Evolutionary conservation across 192 early-diverging fungal species (phyloP).

Genomic region (Gigaspora rosea): DNA sequence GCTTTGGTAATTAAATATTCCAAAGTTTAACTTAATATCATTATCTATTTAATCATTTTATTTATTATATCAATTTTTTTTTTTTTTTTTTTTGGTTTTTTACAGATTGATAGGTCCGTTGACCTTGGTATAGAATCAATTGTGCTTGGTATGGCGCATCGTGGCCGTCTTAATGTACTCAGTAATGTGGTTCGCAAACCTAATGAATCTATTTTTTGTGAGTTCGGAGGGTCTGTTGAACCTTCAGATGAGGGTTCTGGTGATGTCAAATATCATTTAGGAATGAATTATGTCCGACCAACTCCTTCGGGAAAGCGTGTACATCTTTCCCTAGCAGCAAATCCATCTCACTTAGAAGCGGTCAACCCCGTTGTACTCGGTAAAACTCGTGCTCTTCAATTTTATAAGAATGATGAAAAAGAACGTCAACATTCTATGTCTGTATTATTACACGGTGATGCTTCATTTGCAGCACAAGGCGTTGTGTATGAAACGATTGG

Average conservation of each 20-base stretch:
- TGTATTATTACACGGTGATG: conserved; percentile 96
- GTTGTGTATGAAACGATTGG: conserved; percentile 97
- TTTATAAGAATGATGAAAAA: conserved; percentile 87
- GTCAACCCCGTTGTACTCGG: conserved; percentile 98
- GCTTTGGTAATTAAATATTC: conserved; percentile 68
- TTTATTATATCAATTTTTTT: conserved; percentile 1
- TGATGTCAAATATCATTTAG: conserved; percentile 93
- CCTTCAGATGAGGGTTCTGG: conserved; percentile 93
- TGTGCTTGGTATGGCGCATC: conserved; percentile 99
- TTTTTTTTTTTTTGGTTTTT: neutral
- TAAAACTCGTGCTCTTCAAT: conserved; percentile 95
- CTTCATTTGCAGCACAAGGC: conserved; percentile 97
- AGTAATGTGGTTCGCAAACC: conserved; percentile 99
- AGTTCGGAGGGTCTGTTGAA: conserved; percentile 89
- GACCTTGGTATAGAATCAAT: conserved; percentile 94
- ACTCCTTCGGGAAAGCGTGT: conserved; percentile 97
- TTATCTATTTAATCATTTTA: conserved; percentile 23
- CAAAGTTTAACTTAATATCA: conserved; percentile 66
- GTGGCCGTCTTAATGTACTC: conserved; percentile 97
- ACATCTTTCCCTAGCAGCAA: conserved; percentile 94
- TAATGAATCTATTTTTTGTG: conserved; percentile 97
- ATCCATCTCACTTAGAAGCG: conserved; percentile 98
- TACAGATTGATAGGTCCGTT: conserved; percentile 90
- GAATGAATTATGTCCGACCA: conserved; percentile 94
- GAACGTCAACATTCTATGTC: conserved; percentile 84